Base-by-base conservation (phyloP, 768 basidiomycete genomes). In the Suillus spraguei region DNA sequence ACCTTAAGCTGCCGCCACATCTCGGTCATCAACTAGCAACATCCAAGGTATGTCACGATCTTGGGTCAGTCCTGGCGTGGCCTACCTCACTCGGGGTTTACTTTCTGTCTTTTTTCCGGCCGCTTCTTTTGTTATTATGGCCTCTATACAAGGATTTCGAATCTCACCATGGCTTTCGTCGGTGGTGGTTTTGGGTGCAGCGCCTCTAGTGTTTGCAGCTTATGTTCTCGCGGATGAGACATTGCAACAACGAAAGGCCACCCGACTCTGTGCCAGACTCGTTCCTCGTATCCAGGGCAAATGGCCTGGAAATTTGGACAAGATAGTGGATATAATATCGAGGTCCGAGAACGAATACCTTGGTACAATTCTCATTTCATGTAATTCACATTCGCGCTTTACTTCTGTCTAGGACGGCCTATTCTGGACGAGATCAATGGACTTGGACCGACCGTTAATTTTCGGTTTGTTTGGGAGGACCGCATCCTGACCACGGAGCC, bases 241-340 rank as follows among this genome's bases (percentile, higher is more conserved):
- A 0, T 64, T 35, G 32, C 69, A 71, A 9, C 60, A 39, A 41
- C 66, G 66, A 14, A 67, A 44, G 52, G 75, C 73, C 28, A 62
- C 64, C 24, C 62, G 65, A 3, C 46, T 61, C 14, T 71, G 74
- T 0, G 76, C 74, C 28, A 66, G 72, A 33, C 14, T 65, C 38
- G 60, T 75, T n/a, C 78, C 79, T 22, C 64, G 63, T 2, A 67
- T 74, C 53, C 65, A 60, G 17, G 79, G 81, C 32, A 63, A 62
- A 46, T 63, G 69, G 62, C 70, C 73, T 5, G 80, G 76, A 22
- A 76, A 74, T 65, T 33, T 73, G 32, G 80, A 82, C 61, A 41
- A 73, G 14, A 49, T 82, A 11, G 16, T 65, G 4, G 20, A 65
- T 36, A 64, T 76, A 24, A 14, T 74, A 5, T 20, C 61, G 0